Conservation (phyloP, 495 filamentous ascomycete species). For the Penicillium pulvis region DNA sequence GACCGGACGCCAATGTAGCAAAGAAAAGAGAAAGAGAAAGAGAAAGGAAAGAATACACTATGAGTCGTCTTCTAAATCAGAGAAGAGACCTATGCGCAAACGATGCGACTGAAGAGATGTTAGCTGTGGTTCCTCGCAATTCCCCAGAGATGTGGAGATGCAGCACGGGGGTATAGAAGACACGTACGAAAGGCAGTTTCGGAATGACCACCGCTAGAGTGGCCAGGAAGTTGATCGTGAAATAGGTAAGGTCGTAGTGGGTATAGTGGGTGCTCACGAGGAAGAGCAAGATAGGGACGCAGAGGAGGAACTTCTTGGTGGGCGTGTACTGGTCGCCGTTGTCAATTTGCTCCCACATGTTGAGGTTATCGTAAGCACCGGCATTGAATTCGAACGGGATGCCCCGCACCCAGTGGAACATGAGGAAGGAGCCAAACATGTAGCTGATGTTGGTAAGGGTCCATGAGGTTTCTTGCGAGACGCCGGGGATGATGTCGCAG, state of each 20-base stretch:
- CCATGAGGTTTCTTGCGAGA: constrained; percentile 97
- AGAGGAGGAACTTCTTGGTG: constrained; percentile 95
- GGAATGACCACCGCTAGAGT: constrained; percentile 91
- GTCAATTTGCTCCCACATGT: constrained; percentile 99
- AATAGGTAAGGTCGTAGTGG: constrained; percentile 94
- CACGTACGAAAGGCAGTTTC: constrained; percentile 88
- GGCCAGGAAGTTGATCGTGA: constrained; percentile 93
- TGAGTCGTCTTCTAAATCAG: constrained; percentile 45
- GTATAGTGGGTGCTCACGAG: constrained; percentile 97
- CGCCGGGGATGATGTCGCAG: constrained; percentile 90
- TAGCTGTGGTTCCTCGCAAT: constrained; percentile 16
- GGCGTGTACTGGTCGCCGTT: constrained; percentile 98
- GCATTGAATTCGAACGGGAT: constrained; percentile 99
- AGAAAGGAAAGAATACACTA: constrained; percentile 28
- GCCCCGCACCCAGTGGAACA: constrained; percentile 98
- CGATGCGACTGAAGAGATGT: constrained; percentile 45
- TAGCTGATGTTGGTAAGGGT: constrained; percentile 98
- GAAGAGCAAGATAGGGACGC: constrained; percentile 91
- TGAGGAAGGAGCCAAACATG: constrained; percentile 97
- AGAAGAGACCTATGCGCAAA: constrained; percentile 52
- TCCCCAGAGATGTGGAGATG: neutral
- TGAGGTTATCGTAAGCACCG: constrained; percentile 98
- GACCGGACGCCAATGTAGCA: constrained; percentile 28
- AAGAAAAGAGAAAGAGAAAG: constrained; percentile 16
- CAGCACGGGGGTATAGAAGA: neutral